Conservation (phyloP, 2,329 filamentous ascomycete species). For the Epichloe bromicola region DNA sequence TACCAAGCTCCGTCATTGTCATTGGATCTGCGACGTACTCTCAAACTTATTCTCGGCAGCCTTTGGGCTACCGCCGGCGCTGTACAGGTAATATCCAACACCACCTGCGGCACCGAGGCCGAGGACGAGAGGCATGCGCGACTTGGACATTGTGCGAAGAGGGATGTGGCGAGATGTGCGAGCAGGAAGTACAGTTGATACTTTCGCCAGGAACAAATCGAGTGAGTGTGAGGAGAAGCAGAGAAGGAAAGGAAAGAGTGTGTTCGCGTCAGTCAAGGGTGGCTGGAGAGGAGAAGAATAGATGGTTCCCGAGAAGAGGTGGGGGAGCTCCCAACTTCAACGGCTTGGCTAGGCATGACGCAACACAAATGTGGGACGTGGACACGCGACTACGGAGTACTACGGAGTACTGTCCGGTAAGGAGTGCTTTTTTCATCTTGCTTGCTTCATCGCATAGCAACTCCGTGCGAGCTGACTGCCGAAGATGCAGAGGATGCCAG, state of each 20-base stretch:
- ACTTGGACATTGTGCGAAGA: constrained; percentile 30
- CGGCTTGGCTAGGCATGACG: neutral
- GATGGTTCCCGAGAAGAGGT: neutral
- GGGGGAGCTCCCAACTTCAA: neutral
- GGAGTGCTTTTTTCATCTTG: too few relatives aligned
- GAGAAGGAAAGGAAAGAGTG: neutral
- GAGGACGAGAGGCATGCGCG: constrained; percentile 35
- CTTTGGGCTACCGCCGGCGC: constrained; percentile 66
- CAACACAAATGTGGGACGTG: neutral
- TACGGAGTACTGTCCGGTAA: too few relatives aligned
- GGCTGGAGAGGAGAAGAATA: neutral
- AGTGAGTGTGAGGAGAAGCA: neutral
- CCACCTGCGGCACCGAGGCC: constrained; percentile 53
- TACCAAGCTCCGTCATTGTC: neutral
- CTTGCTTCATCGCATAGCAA: neutral
- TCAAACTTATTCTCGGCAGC: constrained; percentile 78
- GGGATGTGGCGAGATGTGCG: neutral
- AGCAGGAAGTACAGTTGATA: neutral
- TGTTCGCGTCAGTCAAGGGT: neutral
- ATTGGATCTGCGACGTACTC: constrained; percentile 34
- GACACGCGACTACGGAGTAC: neutral
- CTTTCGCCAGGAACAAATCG: neutral
- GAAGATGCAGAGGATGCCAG: constrained; percentile 3
- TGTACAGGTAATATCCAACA: constrained; percentile 84
- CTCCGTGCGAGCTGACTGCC: neutral